Evolutionary conservation across 768 basidiomycete genomes (phyloP).

Genomic region (Auricularia heimuer): DNA sequence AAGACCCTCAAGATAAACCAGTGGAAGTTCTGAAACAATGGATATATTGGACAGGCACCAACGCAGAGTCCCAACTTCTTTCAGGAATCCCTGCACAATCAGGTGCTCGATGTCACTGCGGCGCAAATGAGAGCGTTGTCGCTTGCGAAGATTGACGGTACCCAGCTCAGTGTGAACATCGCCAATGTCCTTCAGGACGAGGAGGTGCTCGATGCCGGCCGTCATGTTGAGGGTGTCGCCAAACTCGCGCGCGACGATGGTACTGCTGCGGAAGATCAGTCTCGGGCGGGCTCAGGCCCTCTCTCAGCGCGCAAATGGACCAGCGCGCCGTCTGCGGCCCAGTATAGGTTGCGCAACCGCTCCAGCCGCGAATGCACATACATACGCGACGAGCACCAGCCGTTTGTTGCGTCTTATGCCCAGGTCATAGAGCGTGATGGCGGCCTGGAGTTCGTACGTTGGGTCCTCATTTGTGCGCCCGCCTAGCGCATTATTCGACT

Average conservation of each 20-base stretch:
- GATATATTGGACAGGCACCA: too few species aligned
- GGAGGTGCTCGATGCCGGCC: slow-evolving; percentile 68
- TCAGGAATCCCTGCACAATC: slow-evolving; percentile 86
- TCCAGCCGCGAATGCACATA: slow-evolving; percentile 71
- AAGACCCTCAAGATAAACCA: too few species aligned
- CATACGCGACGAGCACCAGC: slow-evolving; percentile 81
- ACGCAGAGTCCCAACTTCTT: slow-evolving; percentile 44
- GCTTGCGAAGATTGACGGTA: slow-evolving; percentile 81
- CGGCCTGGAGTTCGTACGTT: slow-evolving; percentile 40
- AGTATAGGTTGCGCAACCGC: slow-evolving; percentile 81
- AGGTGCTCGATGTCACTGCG: slow-evolving; percentile 88
- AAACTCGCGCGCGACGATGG: slow-evolving; percentile 51
- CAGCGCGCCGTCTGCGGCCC: slow-evolving; percentile 78
- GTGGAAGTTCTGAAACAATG: too few species aligned
- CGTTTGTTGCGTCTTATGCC: slow-evolving; percentile 89
- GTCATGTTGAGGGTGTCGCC: slow-evolving; percentile 67
- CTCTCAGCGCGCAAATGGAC: slow-evolving; percentile 70
- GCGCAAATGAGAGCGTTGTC: slow-evolving; percentile 81
- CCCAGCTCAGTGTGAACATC: slow-evolving; percentile 88
- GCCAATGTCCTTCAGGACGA: slow-evolving; percentile 82
- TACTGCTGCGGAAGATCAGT: slow-evolving; percentile 81
- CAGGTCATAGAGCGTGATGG: slow-evolving; percentile 78
- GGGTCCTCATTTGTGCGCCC: slow-evolving; percentile 22
- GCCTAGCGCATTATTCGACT: slow-evolving; percentile 28
- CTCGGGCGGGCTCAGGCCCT: slow-evolving; percentile 68